phyloP scores from a whole-genome alignment of 768 basidiomycete genomes.

The Calocera viscosa region DNA sequence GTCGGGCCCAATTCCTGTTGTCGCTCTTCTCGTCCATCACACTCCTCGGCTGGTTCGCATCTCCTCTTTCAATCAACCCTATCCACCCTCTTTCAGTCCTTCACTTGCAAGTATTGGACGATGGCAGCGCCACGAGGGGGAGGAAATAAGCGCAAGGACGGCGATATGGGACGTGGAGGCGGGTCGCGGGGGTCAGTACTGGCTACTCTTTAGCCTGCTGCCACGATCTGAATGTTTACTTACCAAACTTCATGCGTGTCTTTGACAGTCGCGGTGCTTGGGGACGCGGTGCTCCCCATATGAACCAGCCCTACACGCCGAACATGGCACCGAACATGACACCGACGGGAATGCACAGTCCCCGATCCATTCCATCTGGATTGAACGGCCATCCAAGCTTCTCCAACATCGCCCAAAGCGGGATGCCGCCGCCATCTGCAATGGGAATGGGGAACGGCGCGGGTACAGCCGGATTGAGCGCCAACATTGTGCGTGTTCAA shows the following conservation, averaged over 20 bases:
- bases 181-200: slow-evolving; percentile 1
- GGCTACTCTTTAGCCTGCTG: background rate
- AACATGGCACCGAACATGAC: background rate
- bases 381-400: background rate
- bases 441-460: background rate
- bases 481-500: background rate
- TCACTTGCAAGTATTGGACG: background rate
- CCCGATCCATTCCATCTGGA: background rate
- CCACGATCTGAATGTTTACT: background rate
- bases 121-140: slow-evolving; percentile 8
- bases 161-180: background rate
- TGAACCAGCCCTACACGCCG: background rate
- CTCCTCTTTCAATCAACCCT: background rate
- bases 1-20: slow-evolving; percentile 1
- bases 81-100: background rate
- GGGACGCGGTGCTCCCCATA: slow-evolving; percentile 5
- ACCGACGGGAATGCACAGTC: background rate
- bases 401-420: background rate
- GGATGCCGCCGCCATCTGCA: background rate
- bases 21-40: background rate
- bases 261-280: background rate
- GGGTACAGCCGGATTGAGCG: background rate
- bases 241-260: background rate
- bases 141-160: slow-evolving; percentile 2
- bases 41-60: background rate